Percentiles rank a stretch among this genome's conserved stretches.
phyloP scores from a whole-genome alignment of 768 basidiomycete genomes.

The Mycena chlorophos region DNA sequence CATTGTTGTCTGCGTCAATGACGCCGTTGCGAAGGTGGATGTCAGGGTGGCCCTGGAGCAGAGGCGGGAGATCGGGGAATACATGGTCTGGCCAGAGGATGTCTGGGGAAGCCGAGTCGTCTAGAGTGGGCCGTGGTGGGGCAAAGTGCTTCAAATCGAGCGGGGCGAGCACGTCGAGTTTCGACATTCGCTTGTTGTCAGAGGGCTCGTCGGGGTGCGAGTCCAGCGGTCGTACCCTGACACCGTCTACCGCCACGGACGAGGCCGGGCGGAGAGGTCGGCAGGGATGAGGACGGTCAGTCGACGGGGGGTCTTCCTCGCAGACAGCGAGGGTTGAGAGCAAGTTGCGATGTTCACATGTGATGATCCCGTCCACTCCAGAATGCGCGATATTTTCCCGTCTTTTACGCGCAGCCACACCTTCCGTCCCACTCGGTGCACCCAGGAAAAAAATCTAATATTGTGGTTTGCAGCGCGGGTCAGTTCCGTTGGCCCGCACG shows the following conservation, averaged over 20 bases:
- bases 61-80: constrained; percentile 66
- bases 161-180: constrained; percentile 38
- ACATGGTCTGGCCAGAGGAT: constrained; percentile 42
- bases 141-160: constrained; percentile 2
- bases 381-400: too few species aligned
- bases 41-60: constrained; percentile 68
- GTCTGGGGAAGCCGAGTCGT: constrained; percentile 2
- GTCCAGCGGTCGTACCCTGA: constrained; percentile 16
- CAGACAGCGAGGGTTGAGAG: constrained; percentile 26
- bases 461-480: too few species aligned
- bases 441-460: background rate
- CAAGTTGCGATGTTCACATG: constrained; percentile 5
- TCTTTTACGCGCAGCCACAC: background rate
- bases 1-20: constrained; percentile 57
- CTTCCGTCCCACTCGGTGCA: background rate
- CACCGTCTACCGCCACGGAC: constrained; percentile 76
- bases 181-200: constrained; percentile 50
- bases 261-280: constrained; percentile 59
- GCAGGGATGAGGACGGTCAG: constrained; percentile 52
- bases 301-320: constrained; percentile 60
- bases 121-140: background rate
- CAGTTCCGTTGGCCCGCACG: background rate
- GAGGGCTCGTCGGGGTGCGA: constrained; percentile 17
- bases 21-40: constrained; percentile 78
- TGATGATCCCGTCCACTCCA: too few species aligned